Evolutionary conservation across 2,329 filamentous ascomycete genomes (phyloP).

Genomic region (Cercospora citrullina): DNA sequence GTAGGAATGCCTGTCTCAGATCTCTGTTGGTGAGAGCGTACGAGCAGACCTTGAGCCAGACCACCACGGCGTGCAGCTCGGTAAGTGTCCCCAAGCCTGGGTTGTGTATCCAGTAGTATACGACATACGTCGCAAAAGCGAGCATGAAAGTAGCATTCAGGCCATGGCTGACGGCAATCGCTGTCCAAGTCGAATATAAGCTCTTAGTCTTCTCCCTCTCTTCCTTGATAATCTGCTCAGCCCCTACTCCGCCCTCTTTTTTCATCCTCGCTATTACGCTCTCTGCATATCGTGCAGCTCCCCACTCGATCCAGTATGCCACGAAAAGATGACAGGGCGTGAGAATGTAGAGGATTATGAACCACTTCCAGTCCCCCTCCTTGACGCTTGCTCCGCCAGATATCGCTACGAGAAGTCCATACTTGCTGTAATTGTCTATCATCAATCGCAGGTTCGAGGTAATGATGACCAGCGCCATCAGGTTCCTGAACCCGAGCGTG

Average conservation of each 20-base stretch:
- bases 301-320: slow-evolving; percentile 84
- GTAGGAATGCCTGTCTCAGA: slow-evolving; percentile 81
- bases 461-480: slow-evolving; percentile 92
- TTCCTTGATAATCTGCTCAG: slow-evolving; percentile 55
- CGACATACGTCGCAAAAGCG: slow-evolving; percentile 73
- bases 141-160: slow-evolving; percentile 82
- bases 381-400: slow-evolving; percentile 55
- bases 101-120: slow-evolving; percentile 90
- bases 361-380: slow-evolving; percentile 33
- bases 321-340: slow-evolving; percentile 89
- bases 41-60: slow-evolving; percentile 93
- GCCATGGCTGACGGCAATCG: slow-evolving; percentile 66
- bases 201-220: slow-evolving; percentile 42
- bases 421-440: slow-evolving; percentile 97
- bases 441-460: slow-evolving; percentile 91
- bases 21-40: slow-evolving; percentile 97
- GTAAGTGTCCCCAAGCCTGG: slow-evolving; percentile 89
- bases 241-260: slow-evolving; percentile 36
- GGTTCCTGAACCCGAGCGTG: slow-evolving; percentile 90
- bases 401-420: slow-evolving; percentile 91
- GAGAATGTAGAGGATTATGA: slow-evolving; percentile 69
- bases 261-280: slow-evolving; percentile 61
- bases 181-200: slow-evolving; percentile 68
- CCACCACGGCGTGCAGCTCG: slow-evolving; percentile 88
- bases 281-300: slow-evolving; percentile 77